Percentiles rank a stretch among this genome's conserved stretches.
phyloP scores from a whole-genome alignment of 2,329 filamentous ascomycete genomes.

The Aschersonia sp. region DNA sequence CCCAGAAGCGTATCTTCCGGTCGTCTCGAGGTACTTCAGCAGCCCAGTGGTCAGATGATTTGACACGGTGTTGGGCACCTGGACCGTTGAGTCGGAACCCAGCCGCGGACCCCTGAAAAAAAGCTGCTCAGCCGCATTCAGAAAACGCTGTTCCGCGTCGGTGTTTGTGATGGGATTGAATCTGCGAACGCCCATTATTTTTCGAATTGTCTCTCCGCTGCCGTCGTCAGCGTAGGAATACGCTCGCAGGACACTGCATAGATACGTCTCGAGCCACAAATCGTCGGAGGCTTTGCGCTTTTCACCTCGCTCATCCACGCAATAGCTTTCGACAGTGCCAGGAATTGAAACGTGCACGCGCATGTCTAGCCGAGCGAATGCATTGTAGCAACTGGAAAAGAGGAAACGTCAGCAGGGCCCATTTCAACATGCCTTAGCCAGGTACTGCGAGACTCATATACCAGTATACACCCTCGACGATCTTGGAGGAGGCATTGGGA shows the following conservation, averaged over 20 bases:
- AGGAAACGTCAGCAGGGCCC: background rate
- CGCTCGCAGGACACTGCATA: constrained; percentile 85
- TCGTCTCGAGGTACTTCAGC: constrained; percentile 88
- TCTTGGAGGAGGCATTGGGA: constrained; percentile 59
- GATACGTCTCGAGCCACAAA: constrained; percentile 92
- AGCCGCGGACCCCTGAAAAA: constrained; percentile 98
- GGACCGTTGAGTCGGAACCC: constrained; percentile 91
- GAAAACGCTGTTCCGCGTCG: constrained; percentile 93
- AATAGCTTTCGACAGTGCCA: constrained; percentile 92
- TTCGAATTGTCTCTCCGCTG: constrained; percentile 85
- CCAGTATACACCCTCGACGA: constrained; percentile 91
- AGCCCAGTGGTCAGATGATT: constrained; percentile 93
- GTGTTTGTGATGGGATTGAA: constrained; percentile 98
- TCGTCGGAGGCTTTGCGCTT: constrained; percentile 88
- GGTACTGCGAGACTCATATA: constrained; percentile 23
- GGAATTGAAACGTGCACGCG: constrained; percentile 96
- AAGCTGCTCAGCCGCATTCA: constrained; percentile 84
- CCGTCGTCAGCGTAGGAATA: constrained; percentile 97
- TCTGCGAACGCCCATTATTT: constrained; percentile 89
- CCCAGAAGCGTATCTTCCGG: constrained; percentile 82
- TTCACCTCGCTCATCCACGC: constrained; percentile 90
- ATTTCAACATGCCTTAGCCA: background rate
- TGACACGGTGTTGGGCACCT: constrained; percentile 91
- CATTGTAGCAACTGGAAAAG: constrained; percentile 76
- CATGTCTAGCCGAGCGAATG: constrained; percentile 96